Percentiles rank a stretch among this genome's conserved stretches.
phyloP scores from a whole-genome alignment of 805 yeast species.

The Metschnikowia cerradonensis region DNA sequence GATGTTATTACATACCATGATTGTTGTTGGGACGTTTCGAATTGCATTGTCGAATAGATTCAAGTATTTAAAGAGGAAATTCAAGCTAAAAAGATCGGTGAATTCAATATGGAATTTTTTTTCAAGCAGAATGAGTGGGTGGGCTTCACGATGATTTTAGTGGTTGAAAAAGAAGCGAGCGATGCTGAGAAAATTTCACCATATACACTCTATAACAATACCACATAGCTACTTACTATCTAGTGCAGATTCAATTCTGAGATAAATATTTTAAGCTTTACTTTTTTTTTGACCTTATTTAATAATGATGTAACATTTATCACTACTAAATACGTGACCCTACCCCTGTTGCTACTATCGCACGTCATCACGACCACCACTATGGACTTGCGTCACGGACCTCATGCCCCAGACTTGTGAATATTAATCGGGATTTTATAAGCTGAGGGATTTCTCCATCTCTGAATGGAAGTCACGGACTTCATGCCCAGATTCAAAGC shows the following conservation, averaged over 20 bases:
- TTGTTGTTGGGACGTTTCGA: slow-evolving; percentile 13
- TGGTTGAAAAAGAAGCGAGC: slow-evolving; percentile 4
- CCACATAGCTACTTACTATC: neutral
- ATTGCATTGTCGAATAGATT: slow-evolving; percentile 6
- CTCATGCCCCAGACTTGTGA: neutral
- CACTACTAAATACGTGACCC: neutral
- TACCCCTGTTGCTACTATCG: neutral
- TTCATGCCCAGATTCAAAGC: slow-evolving; percentile 38
- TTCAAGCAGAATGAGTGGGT: neutral
- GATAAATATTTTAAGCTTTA: too few relatives aligned
- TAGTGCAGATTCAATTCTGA: neutral
- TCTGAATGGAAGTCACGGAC: slow-evolving; percentile 64
- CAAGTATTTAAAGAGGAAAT: neutral
- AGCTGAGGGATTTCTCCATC: slow-evolving; percentile 61
- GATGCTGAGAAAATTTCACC: slow-evolving; percentile 6
- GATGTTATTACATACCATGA: slow-evolving; percentile 12
- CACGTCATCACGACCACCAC: neutral
- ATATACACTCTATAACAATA: neutral
- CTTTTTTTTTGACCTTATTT: neutral
- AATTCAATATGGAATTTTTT: neutral
- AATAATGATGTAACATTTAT: neutral
- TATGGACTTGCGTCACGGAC: neutral
- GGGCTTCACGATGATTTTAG: neutral
- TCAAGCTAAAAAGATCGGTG: neutral
- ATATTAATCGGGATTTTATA: slow-evolving; percentile 20